phyloP scores from a whole-genome alignment of 192 early-diverging fungal species.

The Backusella australiensis region DNA sequence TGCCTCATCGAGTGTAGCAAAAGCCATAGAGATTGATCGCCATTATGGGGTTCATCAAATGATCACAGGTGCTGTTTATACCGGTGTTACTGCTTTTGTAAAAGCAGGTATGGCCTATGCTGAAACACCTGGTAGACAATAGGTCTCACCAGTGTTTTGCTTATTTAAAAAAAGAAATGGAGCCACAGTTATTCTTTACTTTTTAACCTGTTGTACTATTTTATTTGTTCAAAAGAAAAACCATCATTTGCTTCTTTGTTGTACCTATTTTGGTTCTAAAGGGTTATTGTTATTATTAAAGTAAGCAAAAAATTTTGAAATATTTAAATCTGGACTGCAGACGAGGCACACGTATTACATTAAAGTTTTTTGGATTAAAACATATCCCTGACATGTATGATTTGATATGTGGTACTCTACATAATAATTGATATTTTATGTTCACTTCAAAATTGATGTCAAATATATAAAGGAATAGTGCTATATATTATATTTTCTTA shows the following conservation, averaged over 20 bases:
- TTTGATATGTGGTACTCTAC: not conserved
- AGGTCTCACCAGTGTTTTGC: not conserved
- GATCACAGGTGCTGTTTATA: conserved; percentile 45
- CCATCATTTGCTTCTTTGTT: not conserved
- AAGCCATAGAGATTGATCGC: conserved; percentile 48
- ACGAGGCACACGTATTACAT: not conserved
- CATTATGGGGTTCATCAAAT: conserved; percentile 52
- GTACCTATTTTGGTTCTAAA: not conserved
- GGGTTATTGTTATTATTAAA: not conserved
- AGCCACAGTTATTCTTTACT: no score
- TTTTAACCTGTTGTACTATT: not conserved
- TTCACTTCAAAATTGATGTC: no score
- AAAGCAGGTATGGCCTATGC: conserved; percentile 53
- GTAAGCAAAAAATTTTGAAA: not conserved
- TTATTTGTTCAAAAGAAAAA: not conserved
- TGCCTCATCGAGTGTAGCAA: conserved; percentile 39
- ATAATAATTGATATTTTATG: no score
- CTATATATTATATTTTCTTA: no score
- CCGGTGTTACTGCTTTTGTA: conserved; percentile 42
- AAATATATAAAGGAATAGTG: no score
- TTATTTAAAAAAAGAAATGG: not conserved
- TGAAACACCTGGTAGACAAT: conserved; percentile 32
- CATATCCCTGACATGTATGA: not conserved
- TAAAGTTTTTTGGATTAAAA: not conserved
- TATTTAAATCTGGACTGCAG: not conserved